phyloP scores from a whole-genome alignment of 2,329 filamentous ascomycete genomes.

The Nannizziopsis arthrosporioides region DNA sequence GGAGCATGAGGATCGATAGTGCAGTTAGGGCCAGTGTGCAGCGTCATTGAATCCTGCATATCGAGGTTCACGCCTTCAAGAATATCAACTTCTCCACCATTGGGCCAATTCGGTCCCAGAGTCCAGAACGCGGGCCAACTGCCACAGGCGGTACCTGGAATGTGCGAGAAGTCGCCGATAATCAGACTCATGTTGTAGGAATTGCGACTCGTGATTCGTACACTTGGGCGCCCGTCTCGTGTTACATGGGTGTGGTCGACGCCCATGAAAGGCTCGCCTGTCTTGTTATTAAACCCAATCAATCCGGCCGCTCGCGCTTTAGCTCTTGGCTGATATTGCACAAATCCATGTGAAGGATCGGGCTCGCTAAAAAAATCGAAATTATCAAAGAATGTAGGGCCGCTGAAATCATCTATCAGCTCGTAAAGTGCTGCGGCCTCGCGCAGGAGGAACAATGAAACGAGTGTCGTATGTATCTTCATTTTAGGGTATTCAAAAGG shows the following conservation, averaged over 20 bases:
- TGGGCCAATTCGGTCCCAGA: slow-evolving; percentile 32
- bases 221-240: slow-evolving; percentile 32
- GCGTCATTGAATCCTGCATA: slow-evolving; percentile 35
- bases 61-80: slow-evolving; percentile 42
- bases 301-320: slow-evolving; percentile 29
- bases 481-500: not conserved
- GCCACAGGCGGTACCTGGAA: slow-evolving; percentile 39
- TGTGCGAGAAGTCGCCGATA: slow-evolving; percentile 39
- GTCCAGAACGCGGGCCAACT: slow-evolving; percentile 43
- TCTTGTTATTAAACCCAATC: slow-evolving; percentile 23
- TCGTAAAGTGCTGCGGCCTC: slow-evolving; percentile 9
- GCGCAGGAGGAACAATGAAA: not conserved
- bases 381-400: slow-evolving; percentile 38
- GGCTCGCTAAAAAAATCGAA: slow-evolving; percentile 40
- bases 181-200: slow-evolving; percentile 37
- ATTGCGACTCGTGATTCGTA: slow-evolving; percentile 36
- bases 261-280: slow-evolving; percentile 30
- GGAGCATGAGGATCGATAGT: slow-evolving; percentile 30
- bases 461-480: not conserved
- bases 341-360: slow-evolving; percentile 42
- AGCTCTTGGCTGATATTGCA: slow-evolving; percentile 37
- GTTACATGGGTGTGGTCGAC: slow-evolving; percentile 33
- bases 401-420: slow-evolving; percentile 35
- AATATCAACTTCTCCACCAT: slow-evolving; percentile 40
- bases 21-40: slow-evolving; percentile 40